Evolutionary conservation across 495 filamentous ascomycete species (phyloP), one percentile per base, ranked within the genome.

Genomic region (Oidiodendron maius): DNA sequence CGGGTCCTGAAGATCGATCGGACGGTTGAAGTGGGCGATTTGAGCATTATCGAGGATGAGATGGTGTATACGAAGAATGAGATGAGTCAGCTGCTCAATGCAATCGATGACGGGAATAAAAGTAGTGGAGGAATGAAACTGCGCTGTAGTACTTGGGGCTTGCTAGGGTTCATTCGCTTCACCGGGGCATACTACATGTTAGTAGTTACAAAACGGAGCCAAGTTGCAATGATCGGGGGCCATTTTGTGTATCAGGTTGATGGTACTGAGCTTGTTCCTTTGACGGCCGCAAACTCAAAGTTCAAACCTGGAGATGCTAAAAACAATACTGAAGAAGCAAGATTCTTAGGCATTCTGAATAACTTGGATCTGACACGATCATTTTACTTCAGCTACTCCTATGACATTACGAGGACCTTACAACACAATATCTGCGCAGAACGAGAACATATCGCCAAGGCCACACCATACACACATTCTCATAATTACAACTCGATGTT

Each of bases 331-430:
- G 93, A 97, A 60, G 93, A 98, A 67, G 79, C 84, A 40, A 78
- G 93, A 38, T 97, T 91, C 63, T 76, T 96, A 36, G 76, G 80
- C 23, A 96, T 96, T 46, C 70, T 98, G 13, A 87, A 85, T 62
- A 94, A 95, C 57, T 75, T 98, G 9, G 93, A 98, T 62, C 67
- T 98, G 37, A 86, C 83, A 2, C 74, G 84, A 25, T 94, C 86
- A 0, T 97, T 98, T 63, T 98, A 98, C 68, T 98, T 96, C 68
- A 96, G 94, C 64, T 96, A 97, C 64, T 93, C 90, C 2, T 98
- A 98, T 65, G 87, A 97, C 59, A 87, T 97, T 60, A 98, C 93
- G 18, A 81, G 82, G 41, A 95, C 89, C 0, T 73, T 98, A 46
- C 93, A 98, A 62, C 79, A 91, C 58, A 98, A 97, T 63, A 90